A percentile compares a stretch with the other conserved stretches of the same genome.
These are phyloP conservation scores for Fusarium circinatum DNA, from an alignment of 2,329 filamentous ascomycete genomes.

Conservation along the genomic window DNA sequence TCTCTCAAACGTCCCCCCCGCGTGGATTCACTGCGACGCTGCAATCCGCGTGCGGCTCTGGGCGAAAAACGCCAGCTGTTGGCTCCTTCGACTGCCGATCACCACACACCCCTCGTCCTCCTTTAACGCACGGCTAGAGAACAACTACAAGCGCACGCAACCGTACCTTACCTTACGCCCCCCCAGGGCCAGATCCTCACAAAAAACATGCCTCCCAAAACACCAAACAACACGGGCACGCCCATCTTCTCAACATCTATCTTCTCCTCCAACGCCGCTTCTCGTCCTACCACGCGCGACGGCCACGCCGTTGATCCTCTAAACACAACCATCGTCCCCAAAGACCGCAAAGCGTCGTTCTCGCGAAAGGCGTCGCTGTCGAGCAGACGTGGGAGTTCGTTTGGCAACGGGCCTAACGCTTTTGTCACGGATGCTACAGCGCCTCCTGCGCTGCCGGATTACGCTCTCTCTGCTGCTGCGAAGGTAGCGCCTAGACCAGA, in stretches of 20 bases:
- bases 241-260: conserved; percentile 52
- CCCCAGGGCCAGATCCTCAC: not conserved
- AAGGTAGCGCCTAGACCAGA: conserved; percentile 51
- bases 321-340: conserved; percentile 46
- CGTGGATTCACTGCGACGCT: conserved; percentile 15
- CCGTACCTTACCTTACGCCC: not conserved
- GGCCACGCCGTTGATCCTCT: conserved; percentile 47
- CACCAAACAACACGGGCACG: conserved; percentile 42
- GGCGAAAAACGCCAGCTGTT: conserved; percentile 24
- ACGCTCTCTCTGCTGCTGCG: conserved; percentile 61
- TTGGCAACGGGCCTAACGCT: conserved; percentile 50
- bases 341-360: conserved; percentile 64
- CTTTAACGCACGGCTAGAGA: conserved; percentile 15
- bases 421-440: conserved; percentile 58
- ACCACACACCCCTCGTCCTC: conserved; percentile 7
- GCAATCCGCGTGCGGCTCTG: conserved; percentile 20
- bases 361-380: conserved; percentile 65
- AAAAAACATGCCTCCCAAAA: conserved; percentile 39
- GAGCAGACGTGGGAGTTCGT: conserved; percentile 54
- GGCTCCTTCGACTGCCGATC: conserved; percentile 22
- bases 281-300: conserved; percentile 52
- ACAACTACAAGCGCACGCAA: not conserved
- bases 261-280: conserved; percentile 47
- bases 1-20: not conserved
- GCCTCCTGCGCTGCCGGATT: conserved; percentile 65